A percentile compares a stretch with the other conserved stretches of the same genome.
Conservation (phyloP, 495 filamentous ascomycete species). For the Stereocaulon alpinum region DNA sequence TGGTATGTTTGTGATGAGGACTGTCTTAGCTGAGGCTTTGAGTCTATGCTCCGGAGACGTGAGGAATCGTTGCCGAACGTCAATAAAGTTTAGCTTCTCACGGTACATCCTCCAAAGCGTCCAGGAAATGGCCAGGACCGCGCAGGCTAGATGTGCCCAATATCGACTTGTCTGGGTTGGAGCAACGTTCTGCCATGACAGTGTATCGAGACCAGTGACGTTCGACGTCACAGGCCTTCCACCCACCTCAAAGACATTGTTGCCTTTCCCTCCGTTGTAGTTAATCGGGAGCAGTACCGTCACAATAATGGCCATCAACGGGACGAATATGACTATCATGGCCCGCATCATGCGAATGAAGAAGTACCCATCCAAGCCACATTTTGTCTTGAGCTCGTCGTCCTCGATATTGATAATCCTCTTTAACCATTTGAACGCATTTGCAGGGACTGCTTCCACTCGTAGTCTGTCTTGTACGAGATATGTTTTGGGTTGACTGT, state of each 20-base stretch:
- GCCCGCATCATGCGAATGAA: slow-evolving; percentile 22
- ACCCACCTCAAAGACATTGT: slow-evolving; percentile 2
- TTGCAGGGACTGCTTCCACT: slow-evolving; percentile 18
- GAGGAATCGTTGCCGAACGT: slow-evolving; percentile 22
- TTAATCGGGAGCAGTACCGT: slow-evolving; percentile 23
- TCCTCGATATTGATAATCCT: slow-evolving; percentile 20
- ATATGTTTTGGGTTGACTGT: slow-evolving; percentile 23
- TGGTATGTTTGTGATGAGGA: slow-evolving; percentile 24
- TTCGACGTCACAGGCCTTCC: slow-evolving; percentile 5
- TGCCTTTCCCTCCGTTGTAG: slow-evolving; percentile 19
- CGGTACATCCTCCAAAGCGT: slow-evolving; percentile 20
- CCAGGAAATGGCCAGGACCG: slow-evolving; percentile 20
- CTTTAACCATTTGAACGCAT: slow-evolving; percentile 20
- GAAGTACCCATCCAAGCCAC: slow-evolving; percentile 23
- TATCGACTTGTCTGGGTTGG: slow-evolving; percentile 19
- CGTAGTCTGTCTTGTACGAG: slow-evolving; percentile 22
- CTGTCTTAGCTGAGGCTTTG: slow-evolving; percentile 22
- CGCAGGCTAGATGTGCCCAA: slow-evolving; percentile 22
- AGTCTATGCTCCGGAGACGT: slow-evolving; percentile 24
- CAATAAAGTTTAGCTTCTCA: slow-evolving; percentile 24
- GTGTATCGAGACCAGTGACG: slow-evolving; percentile 21
- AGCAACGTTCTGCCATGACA: slow-evolving; percentile 24
- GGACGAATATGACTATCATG: slow-evolving; percentile 22
- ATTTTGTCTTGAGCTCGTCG: slow-evolving; percentile 20
- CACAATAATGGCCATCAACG: slow-evolving; percentile 20